These are phyloP conservation scores for Nothophaeocryptopus gaeumannii DNA, from an alignment of 2,329 filamentous ascomycete species.

Conservation along the genomic window DNA sequence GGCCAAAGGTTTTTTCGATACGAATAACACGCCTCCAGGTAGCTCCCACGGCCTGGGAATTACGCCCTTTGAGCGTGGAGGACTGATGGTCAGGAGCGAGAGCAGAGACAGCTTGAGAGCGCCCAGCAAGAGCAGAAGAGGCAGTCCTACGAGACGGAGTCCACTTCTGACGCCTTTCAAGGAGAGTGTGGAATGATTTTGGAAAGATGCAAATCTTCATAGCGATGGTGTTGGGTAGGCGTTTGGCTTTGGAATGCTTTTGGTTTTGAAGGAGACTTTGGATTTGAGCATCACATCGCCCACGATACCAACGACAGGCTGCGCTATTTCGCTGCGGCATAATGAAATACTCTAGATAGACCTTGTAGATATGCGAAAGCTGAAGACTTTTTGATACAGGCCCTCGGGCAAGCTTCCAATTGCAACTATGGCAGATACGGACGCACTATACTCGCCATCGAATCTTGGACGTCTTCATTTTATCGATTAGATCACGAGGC, in stretches of 20 bases:
- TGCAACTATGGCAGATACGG: no score
- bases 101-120: slow-evolving; percentile 73
- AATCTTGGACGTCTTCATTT: no score
- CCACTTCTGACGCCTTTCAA: slow-evolving; percentile 36
- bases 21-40: slow-evolving; percentile 32
- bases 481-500: no score
- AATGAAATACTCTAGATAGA: no score
- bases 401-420: no score
- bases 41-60: slow-evolving; percentile 27
- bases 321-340: no score
- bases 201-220: neutral
- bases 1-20: slow-evolving; percentile 46
- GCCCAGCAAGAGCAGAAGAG: slow-evolving; percentile 48
- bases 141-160: slow-evolving; percentile 50
- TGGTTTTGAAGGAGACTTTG: no score
- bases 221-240: slow-evolving; percentile 9
- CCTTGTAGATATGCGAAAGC: no score
- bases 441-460: no score
- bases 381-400: no score
- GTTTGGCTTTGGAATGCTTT: neutral
- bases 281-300: no score
- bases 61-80: slow-evolving; percentile 59
- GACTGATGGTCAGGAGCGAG: slow-evolving; percentile 77
- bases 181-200: slow-evolving; percentile 35
- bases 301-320: no score